Base-by-base conservation (phyloP, 176 grass and related monocot genomes). In the Carex kokanica region DNA sequence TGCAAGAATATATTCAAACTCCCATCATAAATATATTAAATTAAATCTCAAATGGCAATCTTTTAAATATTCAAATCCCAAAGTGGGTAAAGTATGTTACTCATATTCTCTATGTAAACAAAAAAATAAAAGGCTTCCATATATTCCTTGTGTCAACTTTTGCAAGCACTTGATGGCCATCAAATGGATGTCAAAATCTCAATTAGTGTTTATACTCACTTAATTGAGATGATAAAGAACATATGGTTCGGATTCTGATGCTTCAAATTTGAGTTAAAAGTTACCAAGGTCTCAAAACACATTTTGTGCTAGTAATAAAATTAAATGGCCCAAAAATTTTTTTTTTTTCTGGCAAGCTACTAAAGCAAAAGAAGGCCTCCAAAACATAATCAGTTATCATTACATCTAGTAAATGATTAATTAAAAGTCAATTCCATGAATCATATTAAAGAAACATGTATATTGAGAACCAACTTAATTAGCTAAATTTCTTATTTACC, bases 81-180 rank as follows among this genome's bases (percentile, higher is more conserved):
- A 68, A 68, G 6, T 6, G 36, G 38, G 31, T 66, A n/a, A 59
- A 59, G 0, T 59, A 18, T 59, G 9, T 20, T n/a, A 59, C 18
- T 6, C 56, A 59, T 59, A 29, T 32, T 66, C 64, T 66, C 12
- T 65, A 36, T 16, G 14, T 32, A 3, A 17, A 16, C 15, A 18
- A 20, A 58, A 18, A 15, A 63, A 27, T 38, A 6, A 71, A 43
- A 45, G 24, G 15, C 14, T 69, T 74, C 5, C 21, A 74, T 74
- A 53, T 74, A 53, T 74, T 74, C 71, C 45, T 16, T 74, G 3
- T 74, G 70, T 14, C 43, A 74, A 49, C 45, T 74, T 74, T 25
- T 12, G 12, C 4, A 20, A 15, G 64, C 64, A 68, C 64, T 18
- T 64, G 24, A 64, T 62, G 21, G 6, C 23, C 21, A 62, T 29